Percentiles rank a stretch among this genome's conserved stretches.
Conservation (phyloP, 2,329 filamentous ascomycete species). For the Mycocentrospora acerina region DNA sequence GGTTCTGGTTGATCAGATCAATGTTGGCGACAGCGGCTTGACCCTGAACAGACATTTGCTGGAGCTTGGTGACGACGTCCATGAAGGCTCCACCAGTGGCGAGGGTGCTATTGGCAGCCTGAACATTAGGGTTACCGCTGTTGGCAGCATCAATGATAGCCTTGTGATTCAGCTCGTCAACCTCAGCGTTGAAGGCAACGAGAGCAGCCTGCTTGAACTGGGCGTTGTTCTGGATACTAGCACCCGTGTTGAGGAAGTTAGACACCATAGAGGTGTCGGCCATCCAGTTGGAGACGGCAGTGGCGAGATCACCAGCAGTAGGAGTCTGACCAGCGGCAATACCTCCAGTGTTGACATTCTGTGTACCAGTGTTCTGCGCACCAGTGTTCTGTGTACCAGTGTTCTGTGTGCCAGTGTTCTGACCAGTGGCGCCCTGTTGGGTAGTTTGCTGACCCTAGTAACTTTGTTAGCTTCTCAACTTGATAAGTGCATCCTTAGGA, state of each 20-base stretch:
- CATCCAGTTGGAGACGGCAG: constrained; percentile 40
- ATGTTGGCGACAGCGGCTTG: constrained; percentile 34
- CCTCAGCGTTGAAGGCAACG: constrained; percentile 42
- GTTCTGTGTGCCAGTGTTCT: constrained; percentile 6
- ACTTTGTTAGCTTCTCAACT: no score
- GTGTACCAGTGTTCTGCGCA: constrained; percentile 7
- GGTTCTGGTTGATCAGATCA: constrained; percentile 42
- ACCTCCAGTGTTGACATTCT: constrained; percentile 14
- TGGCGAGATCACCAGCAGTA: constrained; percentile 30
- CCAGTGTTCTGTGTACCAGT: constrained; percentile 6
- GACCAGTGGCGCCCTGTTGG: constrained; percentile 9
- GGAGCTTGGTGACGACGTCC: constrained; percentile 43
- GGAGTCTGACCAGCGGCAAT: constrained; percentile 28
- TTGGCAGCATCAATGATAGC: constrained; percentile 37
- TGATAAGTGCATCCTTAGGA: no score
- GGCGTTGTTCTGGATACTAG: constrained; percentile 35
- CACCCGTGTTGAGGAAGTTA: constrained; percentile 39
- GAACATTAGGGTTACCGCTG: constrained; percentile 27
- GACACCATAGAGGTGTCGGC: constrained; percentile 43
- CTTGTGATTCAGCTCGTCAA: constrained; percentile 43
- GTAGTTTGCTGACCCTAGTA: constrained; percentile 1
- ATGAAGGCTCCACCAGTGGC: constrained; percentile 40
- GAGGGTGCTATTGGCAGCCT: constrained; percentile 41
- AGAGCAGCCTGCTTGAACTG: constrained; percentile 40
- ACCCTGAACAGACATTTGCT: constrained; percentile 39